phyloP scores from a whole-genome alignment of 306 rosid species.

The Vigna trinervia region DNA sequence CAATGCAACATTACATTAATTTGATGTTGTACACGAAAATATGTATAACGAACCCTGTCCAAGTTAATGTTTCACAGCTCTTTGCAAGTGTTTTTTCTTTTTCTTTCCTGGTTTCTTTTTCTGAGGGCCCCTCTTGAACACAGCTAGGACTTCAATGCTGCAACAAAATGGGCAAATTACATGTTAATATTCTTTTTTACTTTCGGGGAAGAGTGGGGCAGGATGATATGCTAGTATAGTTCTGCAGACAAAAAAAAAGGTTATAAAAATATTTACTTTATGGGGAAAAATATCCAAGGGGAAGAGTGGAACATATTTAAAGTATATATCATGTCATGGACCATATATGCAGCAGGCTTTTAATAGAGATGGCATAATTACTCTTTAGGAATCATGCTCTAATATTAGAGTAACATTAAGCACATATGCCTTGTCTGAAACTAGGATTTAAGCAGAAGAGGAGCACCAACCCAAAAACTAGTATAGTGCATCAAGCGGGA shows the following conservation, averaged over 20 bases:
- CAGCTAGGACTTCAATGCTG: conserved; percentile 87
- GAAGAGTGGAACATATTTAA: background rate
- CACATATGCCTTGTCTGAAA: conserved; percentile 9
- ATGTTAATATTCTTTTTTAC: conserved; percentile 31
- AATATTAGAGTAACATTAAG: background rate
- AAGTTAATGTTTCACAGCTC: conserved; percentile 37
- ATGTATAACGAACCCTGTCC: conserved; percentile 16
- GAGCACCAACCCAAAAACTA: no score
- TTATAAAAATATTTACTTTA: background rate
- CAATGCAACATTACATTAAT: conserved; percentile 28
- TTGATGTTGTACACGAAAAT: conserved; percentile 12
- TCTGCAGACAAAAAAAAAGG: background rate
- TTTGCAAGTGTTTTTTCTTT: conserved; percentile 66
- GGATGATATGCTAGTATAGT: conserved; percentile 18
- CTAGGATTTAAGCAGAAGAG: no score
- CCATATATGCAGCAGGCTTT: conserved; percentile 8
- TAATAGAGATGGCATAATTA: conserved; percentile 1
- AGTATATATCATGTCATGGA: conserved; percentile 14
- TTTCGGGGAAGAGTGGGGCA: background rate
- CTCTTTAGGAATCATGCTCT: conserved; percentile 17
- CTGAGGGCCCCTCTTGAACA: conserved; percentile 72
- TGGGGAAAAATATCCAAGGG: background rate
- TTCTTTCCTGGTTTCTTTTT: conserved; percentile 74
- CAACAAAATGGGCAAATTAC: conserved; percentile 45
- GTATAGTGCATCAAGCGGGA: no score